phyloP scores from a whole-genome alignment of 176 grass and related monocot genomes.

The Areca catechu region DNA sequence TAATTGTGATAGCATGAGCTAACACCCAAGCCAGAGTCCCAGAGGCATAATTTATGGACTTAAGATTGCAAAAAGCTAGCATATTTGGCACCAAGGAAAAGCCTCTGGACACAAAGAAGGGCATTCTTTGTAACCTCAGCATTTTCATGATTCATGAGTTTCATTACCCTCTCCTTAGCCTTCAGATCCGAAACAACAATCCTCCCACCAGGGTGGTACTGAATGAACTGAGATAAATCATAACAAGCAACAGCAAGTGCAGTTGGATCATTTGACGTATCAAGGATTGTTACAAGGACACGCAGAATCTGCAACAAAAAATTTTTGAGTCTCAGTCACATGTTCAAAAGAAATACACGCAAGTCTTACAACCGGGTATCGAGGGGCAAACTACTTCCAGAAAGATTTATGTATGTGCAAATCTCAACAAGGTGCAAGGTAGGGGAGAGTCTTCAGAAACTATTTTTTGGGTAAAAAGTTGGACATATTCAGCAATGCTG shows the following conservation, averaged over 20 bases:
- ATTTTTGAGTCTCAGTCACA: slow-evolving; percentile 1
- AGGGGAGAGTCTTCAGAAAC: too few relatives aligned
- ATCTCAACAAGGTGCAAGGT: too few relatives aligned
- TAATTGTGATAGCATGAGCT: too few relatives aligned
- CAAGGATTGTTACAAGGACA: slow-evolving; percentile 76
- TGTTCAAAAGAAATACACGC: too few relatives aligned
- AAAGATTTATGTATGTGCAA: too few relatives aligned
- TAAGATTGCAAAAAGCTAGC: slow-evolving; percentile 81
- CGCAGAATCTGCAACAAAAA: slow-evolving; percentile 55
- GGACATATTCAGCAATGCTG: too few relatives aligned
- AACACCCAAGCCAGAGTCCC: background rate
- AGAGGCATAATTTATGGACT: slow-evolving; percentile 16
- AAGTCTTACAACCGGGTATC: too few relatives aligned
- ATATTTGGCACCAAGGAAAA: slow-evolving; percentile 92
- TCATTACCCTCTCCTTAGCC: slow-evolving; percentile 89
- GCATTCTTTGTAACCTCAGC: slow-evolving; percentile 81
- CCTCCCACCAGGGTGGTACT: slow-evolving; percentile 76
- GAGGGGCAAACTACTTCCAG: too few relatives aligned
- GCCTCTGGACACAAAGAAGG: slow-evolving; percentile 78
- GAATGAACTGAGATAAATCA: slow-evolving; percentile 91
- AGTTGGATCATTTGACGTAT: slow-evolving; percentile 63
- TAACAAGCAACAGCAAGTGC: slow-evolving; percentile 87
- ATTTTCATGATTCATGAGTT: slow-evolving; percentile 84
- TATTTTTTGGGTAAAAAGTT: too few relatives aligned
- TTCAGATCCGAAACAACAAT: slow-evolving; percentile 70